Base-by-base conservation (phyloP, 352 stramenopile genomes). In the Phytophthora citrophthora region DNA sequence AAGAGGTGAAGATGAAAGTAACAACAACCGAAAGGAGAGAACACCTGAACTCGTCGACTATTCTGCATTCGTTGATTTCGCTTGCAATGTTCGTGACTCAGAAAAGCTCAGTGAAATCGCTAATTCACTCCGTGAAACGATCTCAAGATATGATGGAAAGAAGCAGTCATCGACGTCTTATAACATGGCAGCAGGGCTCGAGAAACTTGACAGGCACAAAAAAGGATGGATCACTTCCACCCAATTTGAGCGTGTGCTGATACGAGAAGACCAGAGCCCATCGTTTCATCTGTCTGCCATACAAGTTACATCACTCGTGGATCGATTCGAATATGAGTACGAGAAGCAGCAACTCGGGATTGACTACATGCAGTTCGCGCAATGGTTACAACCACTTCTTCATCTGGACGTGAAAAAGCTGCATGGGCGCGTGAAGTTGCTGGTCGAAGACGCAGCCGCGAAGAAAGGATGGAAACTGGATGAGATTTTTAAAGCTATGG, bases 271-370 rank as follows among this genome's bases (percentile, higher is more conserved):
- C n/a, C 62, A 59, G 23, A 47, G 57, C 0, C 73, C 70, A n/a
- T 43, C 56, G n/a, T 88, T 93, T 23, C 61, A 56, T 6, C 55
- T 93, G 16, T 69, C 55, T 4, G 38, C 36, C 0, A 54, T 72
- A 18, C 74, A 91, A 9, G 46, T 88, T 3, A 48, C 53, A 5
- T 32, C 44, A 3, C 52, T 93, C 2, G 59, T 81, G 1, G 74
- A 90, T 51, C 66, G 81, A 0, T 93, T 93, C 34, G 79, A 89
- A 44, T 93, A 88, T 59, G 81, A 90, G 29, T 90, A 85, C 54
- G 77, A 77, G 11, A 86, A 83, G 8, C 55, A 68, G 26, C 68
- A 70, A 29, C 67, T 87, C 16, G 82, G 77, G 2, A 75, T 90
- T 32, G 84, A 93, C 44, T 93, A 93, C 44, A 52, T 82, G 16